Base-by-base conservation (phyloP, 2,329 filamentous ascomycete genomes). In the Monascus ruber region DNA sequence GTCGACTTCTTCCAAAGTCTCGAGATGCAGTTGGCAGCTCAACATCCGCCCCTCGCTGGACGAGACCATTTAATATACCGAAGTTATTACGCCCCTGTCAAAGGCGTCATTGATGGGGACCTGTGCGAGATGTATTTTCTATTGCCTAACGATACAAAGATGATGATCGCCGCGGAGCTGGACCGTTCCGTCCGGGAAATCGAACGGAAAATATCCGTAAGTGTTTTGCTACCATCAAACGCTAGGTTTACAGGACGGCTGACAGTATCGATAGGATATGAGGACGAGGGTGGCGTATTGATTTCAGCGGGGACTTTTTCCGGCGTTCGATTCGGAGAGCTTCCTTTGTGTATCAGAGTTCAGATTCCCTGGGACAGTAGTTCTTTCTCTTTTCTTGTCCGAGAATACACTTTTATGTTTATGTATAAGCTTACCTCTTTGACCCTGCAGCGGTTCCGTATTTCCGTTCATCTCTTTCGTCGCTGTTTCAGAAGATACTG, bases 1-100 rank as follows among this genome's bases (percentile, higher is more conserved):
- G 85, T 93, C 36, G 91, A 96, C 61, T 96, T 98, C 66, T 98
- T 98, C 76, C 88, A 95, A 61, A 86, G 78, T 44, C 72, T 98
- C 24, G 91, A 98, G 65, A 80, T 83, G 56, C 85, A 94, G 55
- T 73, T 99, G 59, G 77, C 89, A 35, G 78, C 76, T 8, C 86
- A 94, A 56, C 88, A 94, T 55, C 75, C 88, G 29, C 89, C 89
- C 5, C 68, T 98, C 35, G 85, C 86, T 17, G 93, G 91, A 33
- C 76, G 93, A 48, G 93, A 98, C 60, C 91, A 99, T 63, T 71
- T 99, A 34, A 93, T 94, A 55, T 99, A 94, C 62, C 76, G 93
- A 46, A 81, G 87, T 47, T 98, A 96, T 65, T 98, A 96, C 60
- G 86, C 85, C 5, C 93, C 91, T 0, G 86, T 94, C 33, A 98